Percentiles rank a stretch among this genome's conserved stretches.
These are phyloP conservation scores for Pythium dissimile DNA, from an alignment of 352 stramenopile species.

Conservation along the genomic window DNA sequence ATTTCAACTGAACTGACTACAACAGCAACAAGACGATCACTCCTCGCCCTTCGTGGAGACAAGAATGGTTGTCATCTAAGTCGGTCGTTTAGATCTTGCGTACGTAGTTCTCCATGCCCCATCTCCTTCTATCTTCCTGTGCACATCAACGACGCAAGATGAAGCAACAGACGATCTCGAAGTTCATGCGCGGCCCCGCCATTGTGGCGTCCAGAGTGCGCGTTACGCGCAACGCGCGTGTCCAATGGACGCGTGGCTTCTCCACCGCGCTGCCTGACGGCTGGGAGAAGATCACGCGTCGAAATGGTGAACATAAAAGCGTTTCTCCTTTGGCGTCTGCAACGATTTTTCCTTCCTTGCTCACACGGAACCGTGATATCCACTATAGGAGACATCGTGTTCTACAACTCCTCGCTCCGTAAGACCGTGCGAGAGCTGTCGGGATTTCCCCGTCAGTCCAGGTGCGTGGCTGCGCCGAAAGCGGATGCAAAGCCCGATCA, in stretches of 20 bases:
- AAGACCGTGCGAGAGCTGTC: conserved; percentile 60
- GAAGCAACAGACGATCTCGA: neutral
- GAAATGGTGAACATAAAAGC: conserved; percentile 34
- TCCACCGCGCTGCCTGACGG: conserved; percentile 41
- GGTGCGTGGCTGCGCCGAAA: conserved; percentile 4
- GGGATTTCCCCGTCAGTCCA: conserved; percentile 23
- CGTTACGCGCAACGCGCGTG: neutral
- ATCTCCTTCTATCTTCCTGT: neutral
- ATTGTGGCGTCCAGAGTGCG: neutral
- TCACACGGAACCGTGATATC: neutral
- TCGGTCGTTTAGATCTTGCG: conserved; percentile 13
- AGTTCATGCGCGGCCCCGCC: neutral
- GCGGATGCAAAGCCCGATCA: neutral
- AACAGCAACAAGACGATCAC: conserved; percentile 23
- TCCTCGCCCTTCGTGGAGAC: neutral
- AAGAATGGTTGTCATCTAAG: conserved; percentile 6
- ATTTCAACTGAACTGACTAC: conserved; percentile 12
- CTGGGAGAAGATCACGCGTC: conserved; percentile 58
- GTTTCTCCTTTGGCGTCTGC: neutral
- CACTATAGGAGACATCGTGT: conserved; percentile 50
- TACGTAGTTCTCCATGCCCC: neutral
- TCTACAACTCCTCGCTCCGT: conserved; percentile 54
- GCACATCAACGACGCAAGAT: neutral
- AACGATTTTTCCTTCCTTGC: too few species aligned
- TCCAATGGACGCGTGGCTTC: conserved; percentile 3